Evolutionary conservation across 1,284 basidiomycete species (phyloP).

Genomic region (Tilletiopsis washingtonensis): DNA sequence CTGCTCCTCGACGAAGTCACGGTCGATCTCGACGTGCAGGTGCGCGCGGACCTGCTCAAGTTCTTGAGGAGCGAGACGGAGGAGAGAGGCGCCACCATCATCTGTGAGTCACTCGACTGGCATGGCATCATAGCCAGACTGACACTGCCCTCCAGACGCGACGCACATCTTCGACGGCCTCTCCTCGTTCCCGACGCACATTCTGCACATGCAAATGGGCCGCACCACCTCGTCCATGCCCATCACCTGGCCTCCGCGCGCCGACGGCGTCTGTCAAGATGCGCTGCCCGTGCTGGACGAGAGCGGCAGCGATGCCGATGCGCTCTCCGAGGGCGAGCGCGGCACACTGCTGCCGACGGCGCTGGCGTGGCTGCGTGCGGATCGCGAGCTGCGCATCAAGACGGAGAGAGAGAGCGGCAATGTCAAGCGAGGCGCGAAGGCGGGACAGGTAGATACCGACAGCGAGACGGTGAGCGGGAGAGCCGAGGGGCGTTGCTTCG

Average conservation of each 20-base stretch:
- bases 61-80: slow-evolving; percentile 82
- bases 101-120: slow-evolving; percentile 58
- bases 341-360: slow-evolving; percentile 28
- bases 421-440: too few species aligned
- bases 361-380: slow-evolving; percentile 41
- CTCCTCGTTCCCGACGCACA: slow-evolving; percentile 42
- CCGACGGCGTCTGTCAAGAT: slow-evolving; percentile 13
- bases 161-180: slow-evolving; percentile 47
- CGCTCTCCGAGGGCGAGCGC: slow-evolving; percentile 3
- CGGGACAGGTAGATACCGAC: too few species aligned
- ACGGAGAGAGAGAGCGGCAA: too few species aligned
- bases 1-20: slow-evolving; percentile 94
- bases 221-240: slow-evolving; percentile 25
- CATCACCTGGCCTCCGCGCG: slow-evolving; percentile 34
- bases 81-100: slow-evolving; percentile 72
- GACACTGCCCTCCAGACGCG: slow-evolving; percentile 14
- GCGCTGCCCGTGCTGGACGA: slow-evolving; percentile 9
- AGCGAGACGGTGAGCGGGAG: too few species aligned
- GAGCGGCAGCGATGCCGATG: too few species aligned
- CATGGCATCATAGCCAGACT: not conserved
- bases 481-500: too few species aligned
- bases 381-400: slow-evolving; percentile 27
- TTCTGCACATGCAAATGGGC: slow-evolving; percentile 43
- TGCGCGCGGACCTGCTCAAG: slow-evolving; percentile 77
- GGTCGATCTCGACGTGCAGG: slow-evolving; percentile 95